Base-by-base conservation (phyloP, 2,329 filamentous ascomycete species). In the Talaromyces pinophilus region DNA sequence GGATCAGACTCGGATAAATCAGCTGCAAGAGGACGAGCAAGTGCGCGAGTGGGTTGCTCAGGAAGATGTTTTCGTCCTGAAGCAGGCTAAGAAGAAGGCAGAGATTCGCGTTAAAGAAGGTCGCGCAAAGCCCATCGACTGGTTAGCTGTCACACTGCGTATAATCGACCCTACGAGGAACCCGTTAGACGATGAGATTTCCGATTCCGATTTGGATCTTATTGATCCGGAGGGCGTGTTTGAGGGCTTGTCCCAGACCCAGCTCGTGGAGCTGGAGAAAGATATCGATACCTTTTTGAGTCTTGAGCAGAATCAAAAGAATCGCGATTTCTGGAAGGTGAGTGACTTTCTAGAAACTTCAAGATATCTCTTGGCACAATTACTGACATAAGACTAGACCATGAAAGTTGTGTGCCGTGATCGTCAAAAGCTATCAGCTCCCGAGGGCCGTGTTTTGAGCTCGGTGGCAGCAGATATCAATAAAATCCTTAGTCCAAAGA, bases 51-150 rank as follows among this genome's bases (percentile, higher is more conserved):
- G 95, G 84, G 92, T 98, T 22, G 92, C 94, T 62, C 92, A 96
- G 72, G 95, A 99, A 78, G 95, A 99, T 81, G 89, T 90, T 70
- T 99, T 99, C 75, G 95, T 98, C 65, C 83, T 99, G 74, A 93
- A 93, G 79, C 95, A 99, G 80, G 91, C 94, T 57, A 99, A 98
- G 84, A 98, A 96, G 83, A 98, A 97, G 83, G 94, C 95, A 50
- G 92, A 93, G 70, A 96, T 99, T 71, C 90, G 95, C 48, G 93
- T 98, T 55, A 92, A 93, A 72, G 93, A 96, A 78, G 91, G 91
- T 11, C 88, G 96, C 71, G 93, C 94, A 65, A 93, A 92, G 75
- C 91, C 94, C 10, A 94, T 98, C 73, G 95, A 99, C 81, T 93
- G 92, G 84, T 86, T 99, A 55, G 92, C 93, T 0, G 95, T 98